Conservation (phyloP, 331 rosid species). For the Saraca asoca region DNA sequence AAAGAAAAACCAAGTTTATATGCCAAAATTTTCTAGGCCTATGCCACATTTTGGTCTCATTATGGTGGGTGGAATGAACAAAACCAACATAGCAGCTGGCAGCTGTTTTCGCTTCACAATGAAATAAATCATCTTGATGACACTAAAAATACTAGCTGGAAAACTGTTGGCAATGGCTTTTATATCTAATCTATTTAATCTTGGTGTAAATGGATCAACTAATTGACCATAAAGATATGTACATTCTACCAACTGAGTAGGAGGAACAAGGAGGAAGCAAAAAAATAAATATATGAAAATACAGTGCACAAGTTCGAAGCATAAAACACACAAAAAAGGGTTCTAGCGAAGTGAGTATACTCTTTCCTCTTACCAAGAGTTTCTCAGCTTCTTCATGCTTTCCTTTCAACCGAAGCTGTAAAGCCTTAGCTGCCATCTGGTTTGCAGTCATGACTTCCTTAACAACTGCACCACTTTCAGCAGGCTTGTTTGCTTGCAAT, state of each 20-base stretch:
- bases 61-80: not conserved
- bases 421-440: conserved; percentile 93
- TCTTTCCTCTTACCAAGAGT: conserved; percentile 60
- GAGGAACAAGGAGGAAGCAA: not conserved
- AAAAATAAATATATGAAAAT: not conserved
- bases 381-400: conserved; percentile 83
- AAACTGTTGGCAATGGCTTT: too few relatives aligned
- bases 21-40: conserved; percentile 6
- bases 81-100: too few relatives aligned
- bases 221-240: conserved; percentile 12
- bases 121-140: not conserved
- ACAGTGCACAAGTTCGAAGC: not conserved
- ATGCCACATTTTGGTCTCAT: not conserved
- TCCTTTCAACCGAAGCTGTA: conserved; percentile 90
- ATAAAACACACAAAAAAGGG: not conserved
- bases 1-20: conserved; percentile 7
- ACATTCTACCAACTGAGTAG: not conserved
- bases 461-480: conserved; percentile 37
- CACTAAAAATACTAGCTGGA: conserved; percentile 4
- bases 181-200: not conserved
- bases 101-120: too few relatives aligned
- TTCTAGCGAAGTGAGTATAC: not conserved
- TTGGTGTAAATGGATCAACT: conserved; percentile 1
- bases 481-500: conserved; percentile 34
- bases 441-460: conserved; percentile 69